phyloP scores from a whole-genome alignment of 2,329 filamentous ascomycete genomes.

The Neocatenulostroma microsporum region DNA sequence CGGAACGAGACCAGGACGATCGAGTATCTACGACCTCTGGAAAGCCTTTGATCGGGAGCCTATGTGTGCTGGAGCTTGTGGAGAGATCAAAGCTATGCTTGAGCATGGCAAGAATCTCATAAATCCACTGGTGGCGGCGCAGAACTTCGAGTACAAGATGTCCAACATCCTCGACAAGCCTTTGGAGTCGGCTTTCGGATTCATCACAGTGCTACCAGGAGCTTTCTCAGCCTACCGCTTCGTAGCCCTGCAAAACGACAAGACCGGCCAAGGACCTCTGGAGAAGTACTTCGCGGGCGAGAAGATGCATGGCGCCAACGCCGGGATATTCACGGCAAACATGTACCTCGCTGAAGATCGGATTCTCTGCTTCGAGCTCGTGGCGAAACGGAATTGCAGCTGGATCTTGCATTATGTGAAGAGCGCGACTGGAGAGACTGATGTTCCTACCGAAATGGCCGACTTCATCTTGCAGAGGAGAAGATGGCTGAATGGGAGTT shows the following conservation, averaged over 20 bases:
- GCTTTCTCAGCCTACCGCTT: slow-evolving; percentile 98
- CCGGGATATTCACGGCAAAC: slow-evolving; percentile 95
- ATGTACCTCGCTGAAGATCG: slow-evolving; percentile 99
- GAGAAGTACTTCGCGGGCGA: slow-evolving; percentile 97
- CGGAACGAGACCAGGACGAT: slow-evolving; percentile 85
- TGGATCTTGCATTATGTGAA: slow-evolving; percentile 99
- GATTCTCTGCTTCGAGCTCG: slow-evolving; percentile 97
- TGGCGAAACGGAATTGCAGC: slow-evolving; percentile 92
- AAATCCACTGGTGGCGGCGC: slow-evolving; percentile 88
- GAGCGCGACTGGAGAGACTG: slow-evolving; percentile 90
- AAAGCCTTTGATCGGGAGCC: slow-evolving; percentile 97
- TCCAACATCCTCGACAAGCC: slow-evolving; percentile 98
- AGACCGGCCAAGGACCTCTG: slow-evolving; percentile 82
- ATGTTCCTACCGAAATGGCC: slow-evolving; percentile 88
- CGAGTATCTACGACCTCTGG: slow-evolving; percentile 97
- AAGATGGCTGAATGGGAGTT: slow-evolving; percentile 95
- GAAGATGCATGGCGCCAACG: slow-evolving; percentile 86
- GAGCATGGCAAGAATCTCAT: slow-evolving; percentile 77
- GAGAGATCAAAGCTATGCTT: slow-evolving; percentile 98
- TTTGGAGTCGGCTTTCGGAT: slow-evolving; percentile 92
- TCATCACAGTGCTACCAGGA: slow-evolving; percentile 92
- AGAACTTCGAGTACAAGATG: slow-evolving; percentile 99
- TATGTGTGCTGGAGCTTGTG: slow-evolving; percentile 94
- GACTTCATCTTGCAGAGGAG: slow-evolving; percentile 93
- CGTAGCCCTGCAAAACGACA: slow-evolving; percentile 91